Conservation (phyloP, 768 basidiomycete genomes). For the Mycena indigotica region DNA sequence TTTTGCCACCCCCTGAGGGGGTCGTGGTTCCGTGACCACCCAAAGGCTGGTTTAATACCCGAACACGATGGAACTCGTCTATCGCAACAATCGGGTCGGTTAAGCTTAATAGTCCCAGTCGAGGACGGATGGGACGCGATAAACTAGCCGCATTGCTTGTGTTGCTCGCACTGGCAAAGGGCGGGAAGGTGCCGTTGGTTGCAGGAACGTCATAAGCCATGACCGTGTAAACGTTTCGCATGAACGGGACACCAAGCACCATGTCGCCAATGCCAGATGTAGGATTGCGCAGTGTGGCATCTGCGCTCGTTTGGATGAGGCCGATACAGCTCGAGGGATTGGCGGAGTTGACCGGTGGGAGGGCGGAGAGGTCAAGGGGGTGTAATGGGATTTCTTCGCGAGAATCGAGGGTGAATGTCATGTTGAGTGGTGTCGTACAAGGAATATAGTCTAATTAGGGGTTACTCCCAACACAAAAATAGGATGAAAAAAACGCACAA, state of each 20-base stretch:
- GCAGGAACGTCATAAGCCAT: constrained; percentile 63
- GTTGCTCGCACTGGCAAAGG: neutral
- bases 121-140: constrained; percentile 35
- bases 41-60: constrained; percentile 67
- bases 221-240: constrained; percentile 77
- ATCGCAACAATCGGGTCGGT: constrained; percentile 65
- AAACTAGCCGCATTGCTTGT: constrained; percentile 17
- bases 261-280: constrained; percentile 58
- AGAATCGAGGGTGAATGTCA: constrained; percentile 66
- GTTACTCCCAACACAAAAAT: constrained; percentile 1
- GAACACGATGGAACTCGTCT: constrained; percentile 68
- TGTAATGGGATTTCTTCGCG: constrained; percentile 63
- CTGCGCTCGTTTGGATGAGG: constrained; percentile 59
- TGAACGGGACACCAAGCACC: constrained; percentile 77
- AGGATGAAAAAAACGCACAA: neutral
- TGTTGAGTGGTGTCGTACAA: constrained; percentile 69
- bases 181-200: constrained; percentile 47
- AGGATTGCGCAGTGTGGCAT: constrained; percentile 40
- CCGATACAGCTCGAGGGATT: constrained; percentile 58
- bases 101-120: constrained; percentile 62
- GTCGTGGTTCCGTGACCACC: constrained; percentile 12
- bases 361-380: constrained; percentile 70
- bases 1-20: constrained; percentile 31
- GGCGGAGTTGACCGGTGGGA: constrained; percentile 44
- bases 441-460: constrained; percentile 72